phyloP scores from a whole-genome alignment of 345 rosid species.

The Raphanus sativus region DNA sequence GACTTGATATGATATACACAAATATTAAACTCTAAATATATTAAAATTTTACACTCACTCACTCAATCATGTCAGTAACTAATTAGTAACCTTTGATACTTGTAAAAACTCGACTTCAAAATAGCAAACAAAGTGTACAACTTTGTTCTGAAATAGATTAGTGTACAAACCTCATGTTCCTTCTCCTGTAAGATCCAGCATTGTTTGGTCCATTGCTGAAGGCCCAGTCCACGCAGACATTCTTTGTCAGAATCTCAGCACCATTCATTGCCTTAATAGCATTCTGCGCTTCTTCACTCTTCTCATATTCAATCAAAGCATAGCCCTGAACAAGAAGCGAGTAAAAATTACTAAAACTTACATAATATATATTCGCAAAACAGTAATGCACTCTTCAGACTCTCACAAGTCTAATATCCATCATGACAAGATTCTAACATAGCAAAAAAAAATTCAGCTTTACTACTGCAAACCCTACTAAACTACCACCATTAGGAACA shows the following conservation, averaged over 20 bases:
- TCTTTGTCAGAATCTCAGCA: conserved; percentile 56
- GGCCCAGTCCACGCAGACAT: conserved; percentile 72
- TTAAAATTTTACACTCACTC: background rate
- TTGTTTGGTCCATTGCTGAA: conserved; percentile 66
- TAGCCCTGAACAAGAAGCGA: conserved; percentile 54
- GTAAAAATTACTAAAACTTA: background rate
- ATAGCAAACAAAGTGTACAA: background rate
- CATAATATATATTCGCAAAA: background rate
- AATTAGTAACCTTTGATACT: background rate
- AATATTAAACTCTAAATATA: background rate
- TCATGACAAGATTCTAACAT: background rate
- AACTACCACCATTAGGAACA: background rate
- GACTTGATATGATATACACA: background rate
- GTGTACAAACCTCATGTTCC: conserved; percentile 58
- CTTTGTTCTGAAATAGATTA: background rate
- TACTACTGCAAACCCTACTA: background rate
- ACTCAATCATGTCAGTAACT: background rate
- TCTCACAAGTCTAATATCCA: background rate
- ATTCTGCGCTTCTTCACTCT: conserved; percentile 66
- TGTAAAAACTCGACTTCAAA: background rate
- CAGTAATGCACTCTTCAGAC: background rate
- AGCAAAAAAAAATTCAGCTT: background rate
- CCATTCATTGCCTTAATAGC: conserved; percentile 70
- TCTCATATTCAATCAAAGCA: conserved; percentile 76
- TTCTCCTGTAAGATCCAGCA: conserved; percentile 50